Evolutionary conservation across 441 rosid species (phyloP), one percentile per base, ranked within the genome.

Genomic region (Heliophila coronopifolia): DNA sequence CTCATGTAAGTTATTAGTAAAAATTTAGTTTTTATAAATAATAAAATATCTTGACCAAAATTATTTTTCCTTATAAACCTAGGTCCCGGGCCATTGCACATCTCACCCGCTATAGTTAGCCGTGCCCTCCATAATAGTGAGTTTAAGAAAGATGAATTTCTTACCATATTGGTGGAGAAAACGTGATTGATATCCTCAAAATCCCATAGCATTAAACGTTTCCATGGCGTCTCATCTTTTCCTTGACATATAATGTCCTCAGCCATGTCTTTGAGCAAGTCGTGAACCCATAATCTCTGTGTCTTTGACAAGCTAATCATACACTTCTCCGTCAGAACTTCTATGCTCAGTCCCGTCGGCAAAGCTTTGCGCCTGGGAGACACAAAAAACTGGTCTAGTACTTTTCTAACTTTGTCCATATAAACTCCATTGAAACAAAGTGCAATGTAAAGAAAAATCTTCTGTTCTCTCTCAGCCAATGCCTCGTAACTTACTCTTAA

Each of bases 201-300:
- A 27, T 65, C 39, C 77, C 85, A 78, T 7, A 81, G 30, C 62
- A 80, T 68, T 46, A 75, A 68, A 22, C 73, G 55, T 25, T 65
- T 50, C 32, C 81, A 64, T 17, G 72, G 70, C 12, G 18, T 50
- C 1, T 68, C 58, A 2, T 59, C 50, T 5, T 66, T 73, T 26
- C 67, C 74, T 39, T 68, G 50, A n/a, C 67, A 68, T 33, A 75
- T 63, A 32, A 82, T 66, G 19, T 72, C 73, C 59, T 69, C 56
- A 8, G 70, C 91, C 84, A 83, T 72, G 56, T 77, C 79, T 45
- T 55, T 63, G 3, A 77, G 69, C 52, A 75, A 60, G 54, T 67
- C 68, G 52, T 76, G 81, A 55, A 76, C 73, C 65, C 51, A 32
- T 4, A 74, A 3, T 10, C 54, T 3, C 20, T 6, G 59, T 2